These are phyloP conservation scores for Talaromyces liani DNA, from an alignment of 495 filamentous ascomycete species.

Conservation along the genomic window DNA sequence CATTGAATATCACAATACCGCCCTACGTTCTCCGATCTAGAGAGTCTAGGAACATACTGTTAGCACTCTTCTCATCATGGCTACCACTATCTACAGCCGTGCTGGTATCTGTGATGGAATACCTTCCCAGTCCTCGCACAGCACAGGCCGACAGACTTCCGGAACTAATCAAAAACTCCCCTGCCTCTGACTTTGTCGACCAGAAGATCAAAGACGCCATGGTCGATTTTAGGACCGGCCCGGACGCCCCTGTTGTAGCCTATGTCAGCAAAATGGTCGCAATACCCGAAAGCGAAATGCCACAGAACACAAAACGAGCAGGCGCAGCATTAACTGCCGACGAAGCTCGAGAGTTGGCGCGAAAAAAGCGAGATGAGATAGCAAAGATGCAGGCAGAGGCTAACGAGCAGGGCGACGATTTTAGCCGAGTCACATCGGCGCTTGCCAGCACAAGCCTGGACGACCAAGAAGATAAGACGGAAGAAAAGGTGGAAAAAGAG, in stretches of 20 bases:
- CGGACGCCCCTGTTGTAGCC: constrained; percentile 74
- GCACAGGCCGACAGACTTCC: constrained; percentile 81
- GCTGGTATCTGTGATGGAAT: constrained; percentile 87
- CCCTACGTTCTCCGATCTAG: constrained; percentile 76
- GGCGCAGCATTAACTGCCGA: constrained; percentile 68
- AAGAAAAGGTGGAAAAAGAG: constrained; percentile 59
- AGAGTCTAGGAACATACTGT: constrained; percentile 77
- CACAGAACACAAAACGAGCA: constrained; percentile 60
- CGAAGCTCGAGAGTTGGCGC: constrained; percentile 78
- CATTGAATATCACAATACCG: constrained; percentile 73
- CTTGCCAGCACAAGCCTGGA: constrained; percentile 48
- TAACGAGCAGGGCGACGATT: constrained; percentile 29
- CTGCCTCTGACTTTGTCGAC: constrained; percentile 64
- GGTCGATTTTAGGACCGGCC: constrained; percentile 61
- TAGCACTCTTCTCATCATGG: constrained; percentile 81
- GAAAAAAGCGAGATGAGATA: constrained; percentile 84
- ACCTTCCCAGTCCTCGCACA: constrained; percentile 75
- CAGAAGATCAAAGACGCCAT: constrained; percentile 66
- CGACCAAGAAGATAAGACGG: constrained; percentile 34
- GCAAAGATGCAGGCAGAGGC: constrained; percentile 62
- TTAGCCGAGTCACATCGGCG: constrained; percentile 42
- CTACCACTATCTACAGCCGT: constrained; percentile 88
- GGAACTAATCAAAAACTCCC: constrained; percentile 69
- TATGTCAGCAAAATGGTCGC: constrained; percentile 99
- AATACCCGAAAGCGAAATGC: constrained; percentile 82